Conservation (phyloP, 148 eudicot species). For the Rhododendron ovatum region DNA sequence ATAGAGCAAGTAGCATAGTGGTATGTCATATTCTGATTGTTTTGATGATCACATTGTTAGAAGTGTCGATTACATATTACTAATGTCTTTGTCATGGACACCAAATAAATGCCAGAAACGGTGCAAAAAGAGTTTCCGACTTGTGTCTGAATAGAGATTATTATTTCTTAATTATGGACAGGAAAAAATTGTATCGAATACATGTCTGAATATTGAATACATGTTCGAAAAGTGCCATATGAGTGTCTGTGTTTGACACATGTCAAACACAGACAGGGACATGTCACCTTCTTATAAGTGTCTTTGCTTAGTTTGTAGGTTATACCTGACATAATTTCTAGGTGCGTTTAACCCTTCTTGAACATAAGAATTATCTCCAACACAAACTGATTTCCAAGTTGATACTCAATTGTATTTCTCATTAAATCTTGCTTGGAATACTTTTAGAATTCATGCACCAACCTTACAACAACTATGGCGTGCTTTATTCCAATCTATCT, state of each 20-base stretch:
- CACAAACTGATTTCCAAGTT: background rate
- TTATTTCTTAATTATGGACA: background rate
- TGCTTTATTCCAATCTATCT: slow-evolving; percentile 17
- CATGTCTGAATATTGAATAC: too few species aligned
- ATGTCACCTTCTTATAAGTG: background rate
- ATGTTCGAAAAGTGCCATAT: too few species aligned
- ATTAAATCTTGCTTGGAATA: background rate
- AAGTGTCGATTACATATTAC: background rate
- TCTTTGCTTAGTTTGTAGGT: background rate
- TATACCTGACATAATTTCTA: background rate
- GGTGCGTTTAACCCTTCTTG: background rate
- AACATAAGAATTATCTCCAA: background rate
- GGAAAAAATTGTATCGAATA: too few species aligned
- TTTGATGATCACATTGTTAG: background rate
- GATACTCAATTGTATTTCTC: background rate
- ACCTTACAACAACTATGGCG: slow-evolving; percentile 15
- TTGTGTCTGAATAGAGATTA: too few species aligned
- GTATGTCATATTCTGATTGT: background rate
- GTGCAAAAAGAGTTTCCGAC: background rate
- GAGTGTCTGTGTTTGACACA: too few species aligned
- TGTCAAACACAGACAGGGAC: background rate
- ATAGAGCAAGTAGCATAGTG: background rate
- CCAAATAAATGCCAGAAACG: background rate
- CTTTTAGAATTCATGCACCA: background rate
- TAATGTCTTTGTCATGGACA: background rate